Percentiles rank a stretch among this genome's conserved stretches.
Evolutionary conservation across 2,329 filamentous ascomycete species (phyloP).

Genomic region (Cladophialophora yegresii): DNA sequence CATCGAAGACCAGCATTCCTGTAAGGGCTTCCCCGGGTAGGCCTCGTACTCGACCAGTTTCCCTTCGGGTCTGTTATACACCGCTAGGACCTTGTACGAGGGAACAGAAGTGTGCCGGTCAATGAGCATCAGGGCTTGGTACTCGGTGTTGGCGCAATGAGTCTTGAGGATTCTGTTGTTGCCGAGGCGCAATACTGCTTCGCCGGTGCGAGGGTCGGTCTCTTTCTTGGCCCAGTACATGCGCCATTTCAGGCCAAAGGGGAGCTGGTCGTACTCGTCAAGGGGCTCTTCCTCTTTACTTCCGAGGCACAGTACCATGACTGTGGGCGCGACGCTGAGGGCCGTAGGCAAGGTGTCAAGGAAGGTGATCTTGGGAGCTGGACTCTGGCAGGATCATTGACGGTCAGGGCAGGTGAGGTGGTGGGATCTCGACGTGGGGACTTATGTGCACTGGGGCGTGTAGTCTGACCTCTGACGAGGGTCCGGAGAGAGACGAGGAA

Average conservation of each 20-base stretch:
- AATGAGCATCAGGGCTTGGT: slow-evolving; percentile 35
- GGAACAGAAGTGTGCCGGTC: slow-evolving; percentile 35
- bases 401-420: neutral
- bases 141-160: slow-evolving; percentile 35
- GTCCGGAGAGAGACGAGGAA: slow-evolving; percentile 22
- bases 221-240: slow-evolving; percentile 35
- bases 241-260: slow-evolving; percentile 33
- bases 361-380: neutral
- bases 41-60: slow-evolving; percentile 36
- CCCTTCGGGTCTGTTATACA: slow-evolving; percentile 36
- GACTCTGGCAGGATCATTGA: slow-evolving; percentile 18
- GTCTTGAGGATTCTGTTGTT: slow-evolving; percentile 34
- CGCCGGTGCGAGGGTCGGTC: slow-evolving; percentile 31
- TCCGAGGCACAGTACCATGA: slow-evolving; percentile 32
- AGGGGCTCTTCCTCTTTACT: slow-evolving; percentile 32
- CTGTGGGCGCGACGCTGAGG: slow-evolving; percentile 11
- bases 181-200: slow-evolving; percentile 32
- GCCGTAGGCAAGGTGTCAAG: slow-evolving; percentile 4
- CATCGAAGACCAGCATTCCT: slow-evolving; percentile 30
- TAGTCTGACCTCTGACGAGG: slow-evolving; percentile 25
- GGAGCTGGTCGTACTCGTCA: slow-evolving; percentile 35
- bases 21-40: slow-evolving; percentile 32
- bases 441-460: slow-evolving; percentile 5
- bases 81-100: slow-evolving; percentile 32
- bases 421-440: neutral